A percentile compares a stretch with the other conserved stretches of the same genome.
Evolutionary conservation across 305 asterid genomes (phyloP).

Genomic region (Fraxinus paxiana): DNA sequence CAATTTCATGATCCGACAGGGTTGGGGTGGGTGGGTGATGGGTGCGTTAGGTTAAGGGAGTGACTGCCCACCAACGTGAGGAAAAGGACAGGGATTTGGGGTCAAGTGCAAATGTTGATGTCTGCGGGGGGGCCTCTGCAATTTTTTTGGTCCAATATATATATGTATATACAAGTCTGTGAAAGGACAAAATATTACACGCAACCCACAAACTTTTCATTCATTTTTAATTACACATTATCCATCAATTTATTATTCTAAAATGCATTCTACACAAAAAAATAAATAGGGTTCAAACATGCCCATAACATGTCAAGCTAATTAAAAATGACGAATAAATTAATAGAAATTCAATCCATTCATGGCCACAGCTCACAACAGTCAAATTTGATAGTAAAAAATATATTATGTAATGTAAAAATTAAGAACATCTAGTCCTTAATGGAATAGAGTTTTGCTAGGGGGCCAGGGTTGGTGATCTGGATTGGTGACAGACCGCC

Average conservation of each 20-base stretch:
- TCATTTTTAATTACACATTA: no score
- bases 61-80: constrained; percentile 30
- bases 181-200: neutral
- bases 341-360: neutral
- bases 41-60: constrained; percentile 8
- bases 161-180: neutral
- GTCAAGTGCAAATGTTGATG: constrained; percentile 30
- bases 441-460: neutral
- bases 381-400: neutral
- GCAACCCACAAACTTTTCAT: no score
- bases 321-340: neutral
- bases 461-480: no score
- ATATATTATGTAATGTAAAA: no score
- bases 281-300: no score
- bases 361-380: neutral
- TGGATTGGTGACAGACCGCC: no score
- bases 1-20: constrained; percentile 46
- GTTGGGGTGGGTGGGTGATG: constrained; percentile 24
- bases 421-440: neutral
- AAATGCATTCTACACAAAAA: no score
- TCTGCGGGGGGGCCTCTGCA: constrained; percentile 1
- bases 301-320: neutral
- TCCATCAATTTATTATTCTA: no score
- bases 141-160: neutral
- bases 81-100: constrained; percentile 39